Evolutionary conservation across 2,329 filamentous ascomycete genomes (phyloP).

Genomic region (Fusarium sp.): DNA sequence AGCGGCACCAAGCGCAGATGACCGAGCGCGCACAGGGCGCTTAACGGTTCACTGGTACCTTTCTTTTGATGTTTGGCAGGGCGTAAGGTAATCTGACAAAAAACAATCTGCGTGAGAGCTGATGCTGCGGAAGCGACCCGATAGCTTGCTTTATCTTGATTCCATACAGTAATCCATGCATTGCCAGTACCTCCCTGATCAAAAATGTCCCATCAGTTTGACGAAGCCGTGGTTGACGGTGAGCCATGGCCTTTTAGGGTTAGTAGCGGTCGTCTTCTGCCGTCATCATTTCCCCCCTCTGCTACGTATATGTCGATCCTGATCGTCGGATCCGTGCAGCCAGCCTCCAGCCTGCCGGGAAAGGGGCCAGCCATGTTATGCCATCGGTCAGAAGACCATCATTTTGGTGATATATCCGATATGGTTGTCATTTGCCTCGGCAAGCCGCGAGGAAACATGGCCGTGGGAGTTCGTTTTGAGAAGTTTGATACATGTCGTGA

Average conservation of each 20-base stretch:
- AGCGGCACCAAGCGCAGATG: slow-evolving; percentile 44
- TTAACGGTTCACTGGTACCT: slow-evolving; percentile 23
- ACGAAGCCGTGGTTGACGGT: slow-evolving; percentile 20
- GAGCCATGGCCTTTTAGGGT: slow-evolving; percentile 29
- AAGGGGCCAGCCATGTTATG: slow-evolving; percentile 19
- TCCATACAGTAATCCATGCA: slow-evolving; percentile 6
- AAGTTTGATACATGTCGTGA: not conserved
- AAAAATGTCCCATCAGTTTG: slow-evolving; percentile 1
- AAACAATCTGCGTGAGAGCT: slow-evolving; percentile 4
- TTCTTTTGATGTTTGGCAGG: slow-evolving; percentile 14
- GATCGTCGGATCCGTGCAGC: slow-evolving; percentile 42
- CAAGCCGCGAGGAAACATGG: not conserved
- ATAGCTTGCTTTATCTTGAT: slow-evolving; percentile 30
- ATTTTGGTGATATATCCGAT: slow-evolving; percentile 16
- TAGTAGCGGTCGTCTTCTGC: slow-evolving; percentile 19
- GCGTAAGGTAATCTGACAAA: slow-evolving; percentile 13
- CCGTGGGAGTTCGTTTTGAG: not conserved
- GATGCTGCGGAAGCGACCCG: slow-evolving; percentile 29
- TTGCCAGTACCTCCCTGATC: not conserved
- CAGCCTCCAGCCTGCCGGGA: slow-evolving; percentile 35
- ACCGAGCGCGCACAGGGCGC: slow-evolving; percentile 44
- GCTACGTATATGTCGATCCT: slow-evolving; percentile 36
- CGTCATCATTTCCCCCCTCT: slow-evolving; percentile 39
- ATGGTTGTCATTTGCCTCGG: slow-evolving; percentile 10
- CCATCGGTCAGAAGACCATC: slow-evolving; percentile 31